Evolutionary conservation across 2,329 filamentous ascomycete genomes (phyloP), one percentile per base, ranked within the genome.

Genomic region (Hypoxylon sp.): DNA sequence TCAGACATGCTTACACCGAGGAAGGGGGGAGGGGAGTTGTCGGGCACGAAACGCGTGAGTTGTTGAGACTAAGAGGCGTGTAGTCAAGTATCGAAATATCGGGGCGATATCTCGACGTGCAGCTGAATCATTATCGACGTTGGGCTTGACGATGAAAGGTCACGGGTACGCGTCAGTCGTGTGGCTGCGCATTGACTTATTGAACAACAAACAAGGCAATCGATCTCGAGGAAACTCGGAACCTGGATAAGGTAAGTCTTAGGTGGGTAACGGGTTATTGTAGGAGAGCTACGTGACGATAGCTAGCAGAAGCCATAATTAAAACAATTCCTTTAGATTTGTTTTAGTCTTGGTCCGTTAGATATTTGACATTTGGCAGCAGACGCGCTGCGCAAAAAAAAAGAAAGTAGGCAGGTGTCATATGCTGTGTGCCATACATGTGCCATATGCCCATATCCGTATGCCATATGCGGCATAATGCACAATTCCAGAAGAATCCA

Each of bases 91-190:
- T 41, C 29, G 18, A 37, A 46, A 31, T 50, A 45, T 42, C 46
- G 33, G 27, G 31, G 41, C 18, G 23, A 20, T 27, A 46, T 54
- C 17, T 53, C 42, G 51, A 63, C 56, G 60, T 62, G 41, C 49
- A 47, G 67, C 58, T 62, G 59, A 42, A 58, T 64, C 65, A 67
- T 69, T 51, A 49, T 63, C 48, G 58, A 56, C 37, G 61, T 63
- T 58, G 58, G 48, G 56, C 46, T 42, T 57, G 31, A 35, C 31
- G 31, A 35, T 35, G 53, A 55, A 58, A 66, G 63, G n/a, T n/a
- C n/a, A n/a, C n/a, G n/a, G n/a, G 60, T 62, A 69, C 68, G 63
- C 67, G 67, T 69, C 64, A 67, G 58, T 61, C 57, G 51, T 64
- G 66, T 69, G 68, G 65, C 67, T 70, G 65, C 63, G 68, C 62